Evolutionary conservation across 2,329 filamentous ascomycete genomes (phyloP).

Genomic region (Beauveria sp.): DNA sequence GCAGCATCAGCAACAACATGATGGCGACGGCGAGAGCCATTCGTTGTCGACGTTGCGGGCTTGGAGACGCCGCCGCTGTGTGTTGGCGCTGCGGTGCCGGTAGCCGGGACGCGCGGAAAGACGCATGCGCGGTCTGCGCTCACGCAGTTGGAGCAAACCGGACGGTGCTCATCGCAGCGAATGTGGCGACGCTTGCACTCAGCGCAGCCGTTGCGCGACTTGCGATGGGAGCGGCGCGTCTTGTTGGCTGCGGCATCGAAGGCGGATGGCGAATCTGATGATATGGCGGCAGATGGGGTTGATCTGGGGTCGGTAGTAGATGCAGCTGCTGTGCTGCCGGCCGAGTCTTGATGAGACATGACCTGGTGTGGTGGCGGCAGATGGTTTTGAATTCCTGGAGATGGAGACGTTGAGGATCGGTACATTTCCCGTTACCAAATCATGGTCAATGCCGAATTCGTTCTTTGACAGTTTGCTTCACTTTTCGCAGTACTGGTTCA

Average conservation of each 20-base stretch:
- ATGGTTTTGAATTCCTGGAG: not conserved
- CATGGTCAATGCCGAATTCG: not conserved
- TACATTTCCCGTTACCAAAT: not conserved
- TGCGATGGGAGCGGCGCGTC: constrained; percentile 29
- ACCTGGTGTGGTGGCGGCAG: not conserved
- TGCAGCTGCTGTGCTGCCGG: not conserved
- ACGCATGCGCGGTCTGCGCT: constrained; percentile 29
- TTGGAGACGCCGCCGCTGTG: not conserved
- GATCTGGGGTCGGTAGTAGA: not conserved
- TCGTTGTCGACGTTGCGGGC: not conserved
- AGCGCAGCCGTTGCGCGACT: constrained; percentile 32
- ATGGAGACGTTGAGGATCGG: not conserved
- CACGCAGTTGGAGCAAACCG: constrained; percentile 32
- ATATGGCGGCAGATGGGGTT: not conserved
- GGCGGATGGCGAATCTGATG: not conserved
- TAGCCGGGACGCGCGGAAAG: constrained; percentile 18
- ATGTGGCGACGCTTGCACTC: constrained; percentile 35
- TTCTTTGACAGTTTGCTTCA: not conserved
- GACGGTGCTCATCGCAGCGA: constrained; percentile 35
- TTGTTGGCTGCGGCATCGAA: constrained; percentile 18
- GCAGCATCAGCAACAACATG: not conserved
- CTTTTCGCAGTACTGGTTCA: not conserved
- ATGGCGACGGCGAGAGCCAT: not conserved
- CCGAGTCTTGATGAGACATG: not conserved
- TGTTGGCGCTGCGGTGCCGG: not conserved